Percentiles rank a stretch among this genome's conserved stretches.
These are phyloP conservation scores for Olyra latifolia DNA, from an alignment of 176 grass and related monocot genomes.

Conservation along the genomic window DNA sequence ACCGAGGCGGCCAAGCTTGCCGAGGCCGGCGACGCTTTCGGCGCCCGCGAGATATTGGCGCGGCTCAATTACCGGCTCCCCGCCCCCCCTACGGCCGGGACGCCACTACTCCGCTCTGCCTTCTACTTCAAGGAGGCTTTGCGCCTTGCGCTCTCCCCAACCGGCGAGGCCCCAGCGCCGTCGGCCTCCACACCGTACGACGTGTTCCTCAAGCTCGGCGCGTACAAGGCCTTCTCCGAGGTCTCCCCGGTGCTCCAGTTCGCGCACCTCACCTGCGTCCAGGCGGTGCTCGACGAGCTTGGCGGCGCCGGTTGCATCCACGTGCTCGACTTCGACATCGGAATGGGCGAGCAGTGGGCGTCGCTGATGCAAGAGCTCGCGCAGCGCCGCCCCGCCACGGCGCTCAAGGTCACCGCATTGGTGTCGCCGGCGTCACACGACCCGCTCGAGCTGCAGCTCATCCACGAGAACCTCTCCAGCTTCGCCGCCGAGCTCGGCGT, in stretches of 20 bases:
- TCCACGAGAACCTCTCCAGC: slow-evolving; percentile 68
- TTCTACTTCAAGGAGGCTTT: slow-evolving; percentile 97
- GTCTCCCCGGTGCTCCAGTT: slow-evolving; percentile 79
- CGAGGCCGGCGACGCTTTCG: slow-evolving; percentile 49
- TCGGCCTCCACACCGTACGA: slow-evolving; percentile 52
- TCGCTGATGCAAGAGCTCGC: slow-evolving; percentile 95
- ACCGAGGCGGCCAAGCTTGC: slow-evolving; percentile 47
- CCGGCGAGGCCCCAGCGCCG: slow-evolving; percentile 25
- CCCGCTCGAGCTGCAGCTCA: slow-evolving; percentile 77
- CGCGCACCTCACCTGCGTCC: slow-evolving; percentile 79
- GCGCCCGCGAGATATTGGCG: slow-evolving; percentile 99
- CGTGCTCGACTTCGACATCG: slow-evolving; percentile 88
- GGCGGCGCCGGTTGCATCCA: slow-evolving; percentile 55
- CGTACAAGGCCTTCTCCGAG: slow-evolving; percentile 86
- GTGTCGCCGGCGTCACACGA: slow-evolving; percentile 63
- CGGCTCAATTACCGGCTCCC: slow-evolving; percentile 99
- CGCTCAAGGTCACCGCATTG: slow-evolving; percentile 79
- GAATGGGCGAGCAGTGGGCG: slow-evolving; percentile 90
- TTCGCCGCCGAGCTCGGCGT: slow-evolving; percentile 72
- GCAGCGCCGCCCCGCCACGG: slow-evolving; percentile 42
- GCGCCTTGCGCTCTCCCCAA: slow-evolving; percentile 51
- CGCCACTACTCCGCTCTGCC: slow-evolving; percentile 86
- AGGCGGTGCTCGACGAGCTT: slow-evolving; percentile 85
- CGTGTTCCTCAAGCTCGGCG: slow-evolving; percentile 70
- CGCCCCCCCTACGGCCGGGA: slow-evolving; percentile 70